phyloP scores from a whole-genome alignment of 768 basidiomycete genomes.

The Boletus sp. region DNA sequence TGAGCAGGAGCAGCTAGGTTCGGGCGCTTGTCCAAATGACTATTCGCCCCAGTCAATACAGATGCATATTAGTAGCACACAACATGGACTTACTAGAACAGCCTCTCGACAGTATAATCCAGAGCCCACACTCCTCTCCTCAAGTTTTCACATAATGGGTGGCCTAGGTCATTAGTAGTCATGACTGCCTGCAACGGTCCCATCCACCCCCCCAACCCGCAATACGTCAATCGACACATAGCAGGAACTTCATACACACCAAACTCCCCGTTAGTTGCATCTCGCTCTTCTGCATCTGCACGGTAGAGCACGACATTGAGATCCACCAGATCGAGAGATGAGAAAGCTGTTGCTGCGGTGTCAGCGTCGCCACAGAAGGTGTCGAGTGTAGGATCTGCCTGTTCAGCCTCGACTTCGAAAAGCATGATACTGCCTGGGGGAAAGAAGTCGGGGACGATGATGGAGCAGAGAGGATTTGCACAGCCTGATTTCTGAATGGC shows the following conservation, averaged over 20 bases:
- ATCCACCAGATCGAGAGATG: conserved; percentile 74
- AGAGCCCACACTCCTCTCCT: conserved; percentile 89
- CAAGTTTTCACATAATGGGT: conserved; percentile 84
- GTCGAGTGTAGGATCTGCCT: conserved; percentile 69
- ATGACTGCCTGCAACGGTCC: conserved; percentile 79
- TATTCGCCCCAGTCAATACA: conserved; percentile 27
- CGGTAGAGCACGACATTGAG: conserved; percentile 87
- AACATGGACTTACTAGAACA: conserved; percentile 56
- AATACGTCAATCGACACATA: conserved; percentile 76
- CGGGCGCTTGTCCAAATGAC: conserved; percentile 62
- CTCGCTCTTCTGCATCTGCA: conserved; percentile 86
- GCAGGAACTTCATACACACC: conserved; percentile 83
- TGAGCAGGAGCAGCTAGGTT: conserved; percentile 63
- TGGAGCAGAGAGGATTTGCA: conserved; percentile 71
- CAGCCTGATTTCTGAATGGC: conserved; percentile 60
- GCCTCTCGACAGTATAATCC: conserved; percentile 75
- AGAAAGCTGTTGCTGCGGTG: conserved; percentile 70
- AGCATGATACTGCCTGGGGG: conserved; percentile 96
- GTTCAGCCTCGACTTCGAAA: conserved; percentile 82
- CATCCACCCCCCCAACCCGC: conserved; percentile 98
- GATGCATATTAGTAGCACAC: conserved; percentile 1
- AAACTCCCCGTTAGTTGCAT: conserved; percentile 76
- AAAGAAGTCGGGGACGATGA: conserved; percentile 82
- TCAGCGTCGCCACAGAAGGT: conserved; percentile 67
- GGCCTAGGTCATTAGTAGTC: conserved; percentile 89